phyloP scores from a whole-genome alignment of 1,139 yeast genomes.

The Yamadazyma conglobata region DNA sequence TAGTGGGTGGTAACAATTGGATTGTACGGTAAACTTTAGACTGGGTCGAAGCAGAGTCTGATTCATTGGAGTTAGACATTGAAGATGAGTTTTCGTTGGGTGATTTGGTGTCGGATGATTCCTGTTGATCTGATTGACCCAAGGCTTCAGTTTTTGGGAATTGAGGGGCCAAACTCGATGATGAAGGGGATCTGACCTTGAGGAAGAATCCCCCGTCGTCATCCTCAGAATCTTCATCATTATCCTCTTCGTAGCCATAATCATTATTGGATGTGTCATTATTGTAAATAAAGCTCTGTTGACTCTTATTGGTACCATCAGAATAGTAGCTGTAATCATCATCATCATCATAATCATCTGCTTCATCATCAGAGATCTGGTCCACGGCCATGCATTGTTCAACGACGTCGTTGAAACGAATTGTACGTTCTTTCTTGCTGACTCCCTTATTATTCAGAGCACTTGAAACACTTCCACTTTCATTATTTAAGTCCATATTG shows the following conservation, averaged over 20 bases:
- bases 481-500: conserved; percentile 7
- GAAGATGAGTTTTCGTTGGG: conserved; percentile 52
- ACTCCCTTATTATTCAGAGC: conserved; percentile 2
- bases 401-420: conserved; percentile 89
- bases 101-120: conserved; percentile 6
- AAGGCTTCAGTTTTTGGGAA: too few relatives aligned
- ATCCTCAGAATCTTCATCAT: conserved; percentile 47
- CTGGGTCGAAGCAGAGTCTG: conserved; percentile 26
- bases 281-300: conserved; percentile 11
- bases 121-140: too few relatives aligned
- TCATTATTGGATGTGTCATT: conserved; percentile 8
- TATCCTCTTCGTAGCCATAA: conserved; percentile 27
- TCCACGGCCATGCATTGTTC: conserved; percentile 85
- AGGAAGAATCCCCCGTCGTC: conserved; percentile 73
- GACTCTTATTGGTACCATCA: conserved; percentile 11
- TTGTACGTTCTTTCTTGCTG: conserved; percentile 49
- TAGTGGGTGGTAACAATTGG: conserved; percentile 76
- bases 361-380: conserved; percentile 26
- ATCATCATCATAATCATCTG: conserved; percentile 29
- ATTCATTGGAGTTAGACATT: conserved; percentile 26
- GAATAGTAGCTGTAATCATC: conserved; percentile 21
- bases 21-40: conserved; percentile 51
- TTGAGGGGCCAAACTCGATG: conserved; percentile 20
- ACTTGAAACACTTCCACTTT: conserved; percentile 1
- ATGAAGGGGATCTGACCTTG: conserved; percentile 48